Evolutionary conservation across 2,329 filamentous ascomycete genomes (phyloP).

Genomic region (Colletotrichum caudatum): DNA sequence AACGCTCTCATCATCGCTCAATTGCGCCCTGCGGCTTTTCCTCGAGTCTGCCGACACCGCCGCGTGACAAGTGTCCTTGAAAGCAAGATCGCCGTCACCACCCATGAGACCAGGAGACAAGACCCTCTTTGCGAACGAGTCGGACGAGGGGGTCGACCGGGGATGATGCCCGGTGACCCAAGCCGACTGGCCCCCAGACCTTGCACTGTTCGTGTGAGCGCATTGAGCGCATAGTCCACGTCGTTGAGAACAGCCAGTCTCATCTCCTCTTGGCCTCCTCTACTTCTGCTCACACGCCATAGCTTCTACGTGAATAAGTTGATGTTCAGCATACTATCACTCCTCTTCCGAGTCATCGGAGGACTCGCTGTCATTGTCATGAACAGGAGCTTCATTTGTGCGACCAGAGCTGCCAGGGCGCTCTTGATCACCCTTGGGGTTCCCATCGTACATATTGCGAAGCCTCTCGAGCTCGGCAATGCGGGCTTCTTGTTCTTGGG

Average conservation of each 20-base stretch:
- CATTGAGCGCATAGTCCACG: background rate
- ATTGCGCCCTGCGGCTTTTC: background rate
- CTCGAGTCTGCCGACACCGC: background rate
- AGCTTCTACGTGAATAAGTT: background rate
- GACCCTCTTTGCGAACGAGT: background rate
- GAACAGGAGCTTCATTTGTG: slow-evolving; percentile 40
- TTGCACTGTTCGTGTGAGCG: background rate
- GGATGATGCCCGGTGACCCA: background rate
- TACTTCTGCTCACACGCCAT: background rate
- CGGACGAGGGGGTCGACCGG: no score
- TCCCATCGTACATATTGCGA: slow-evolving; percentile 56
- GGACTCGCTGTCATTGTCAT: slow-evolving; percentile 51
- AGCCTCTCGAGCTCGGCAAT: slow-evolving; percentile 71
- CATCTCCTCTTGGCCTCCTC: background rate
- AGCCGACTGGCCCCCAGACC: background rate
- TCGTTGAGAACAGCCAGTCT: background rate
- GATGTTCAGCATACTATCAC: slow-evolving; percentile 39
- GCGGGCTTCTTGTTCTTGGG: slow-evolving; percentile 74
- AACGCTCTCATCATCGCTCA: slow-evolving; percentile 2
- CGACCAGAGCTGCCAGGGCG: slow-evolving; percentile 43
- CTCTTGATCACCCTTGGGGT: slow-evolving; percentile 49
- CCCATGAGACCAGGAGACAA: background rate
- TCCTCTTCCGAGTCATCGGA: slow-evolving; percentile 63
- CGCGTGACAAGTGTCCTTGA: background rate
- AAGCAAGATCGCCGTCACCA: background rate